Conservation (phyloP, 192 early-diverging fungal genomes). For the Entrophospora sp. region DNA sequence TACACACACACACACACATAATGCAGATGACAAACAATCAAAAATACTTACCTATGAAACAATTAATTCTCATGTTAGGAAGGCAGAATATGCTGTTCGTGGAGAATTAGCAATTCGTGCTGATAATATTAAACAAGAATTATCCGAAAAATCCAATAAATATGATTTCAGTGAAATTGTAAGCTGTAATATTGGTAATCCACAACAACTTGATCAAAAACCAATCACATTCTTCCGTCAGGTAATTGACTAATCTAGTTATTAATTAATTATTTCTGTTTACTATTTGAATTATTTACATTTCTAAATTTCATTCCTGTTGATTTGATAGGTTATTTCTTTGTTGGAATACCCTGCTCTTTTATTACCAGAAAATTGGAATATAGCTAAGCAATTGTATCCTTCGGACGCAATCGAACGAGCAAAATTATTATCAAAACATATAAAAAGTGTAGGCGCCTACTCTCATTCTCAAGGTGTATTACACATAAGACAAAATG, state of each 20-base stretch:
- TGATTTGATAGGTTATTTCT: conserved; percentile 57
- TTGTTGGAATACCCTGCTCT: conserved; percentile 85
- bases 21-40: no score
- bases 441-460: conserved; percentile 73
- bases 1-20: no score
- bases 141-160: background rate
- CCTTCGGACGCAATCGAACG: conserved; percentile 80
- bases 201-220: conserved; percentile 40
- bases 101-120: conserved; percentile 92
- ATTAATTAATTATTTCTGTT: background rate
- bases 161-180: conserved; percentile 29
- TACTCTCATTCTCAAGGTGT: conserved; percentile 96
- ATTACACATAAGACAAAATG: conserved; percentile 67
- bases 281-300: conserved; percentile 2
- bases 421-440: conserved; percentile 62
- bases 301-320: background rate
- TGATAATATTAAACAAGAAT: conserved; percentile 63
- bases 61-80: conserved; percentile 62
- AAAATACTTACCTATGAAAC: conserved; percentile 65
- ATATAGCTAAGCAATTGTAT: conserved; percentile 49
- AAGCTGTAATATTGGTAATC: conserved; percentile 38
- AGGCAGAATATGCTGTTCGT: conserved; percentile 91
- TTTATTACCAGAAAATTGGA: conserved; percentile 52
- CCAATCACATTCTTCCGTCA: conserved; percentile 97
- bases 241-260: conserved; percentile 32